phyloP scores from a whole-genome alignment of 1,284 basidiomycete species.

The Cystobasidium pallidum region DNA sequence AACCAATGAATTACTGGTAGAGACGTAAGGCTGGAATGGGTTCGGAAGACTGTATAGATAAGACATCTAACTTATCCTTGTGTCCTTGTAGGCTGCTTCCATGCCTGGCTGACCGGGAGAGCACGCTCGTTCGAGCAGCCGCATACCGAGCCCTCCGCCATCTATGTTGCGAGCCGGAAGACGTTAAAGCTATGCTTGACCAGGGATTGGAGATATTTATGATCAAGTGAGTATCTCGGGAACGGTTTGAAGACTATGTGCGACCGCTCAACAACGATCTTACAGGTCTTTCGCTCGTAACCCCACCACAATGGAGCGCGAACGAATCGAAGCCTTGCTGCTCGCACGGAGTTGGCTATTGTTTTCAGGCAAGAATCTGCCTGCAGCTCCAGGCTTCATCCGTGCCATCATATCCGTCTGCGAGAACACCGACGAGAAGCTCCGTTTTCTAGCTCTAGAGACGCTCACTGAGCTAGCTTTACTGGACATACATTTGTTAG shows the following conservation, averaged over 20 bases:
- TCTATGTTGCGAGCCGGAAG: slow-evolving; percentile 70
- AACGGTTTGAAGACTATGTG: neutral
- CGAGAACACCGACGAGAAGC: slow-evolving; percentile 87
- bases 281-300: slow-evolving; percentile 30
- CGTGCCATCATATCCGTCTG: slow-evolving; percentile 88
- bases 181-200: slow-evolving; percentile 63
- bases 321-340: slow-evolving; percentile 30
- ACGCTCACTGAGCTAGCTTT: slow-evolving; percentile 87
- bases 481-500: slow-evolving; percentile 76
- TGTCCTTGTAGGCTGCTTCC: slow-evolving; percentile 67
- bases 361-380: slow-evolving; percentile 55
- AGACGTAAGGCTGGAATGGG: too few relatives aligned
- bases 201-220: slow-evolving; percentile 81
- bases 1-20: slow-evolving; percentile 10
- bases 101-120: slow-evolving; percentile 73
- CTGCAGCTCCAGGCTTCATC: slow-evolving; percentile 68
- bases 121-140: slow-evolving; percentile 75
- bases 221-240: slow-evolving; percentile 66
- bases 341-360: slow-evolving; percentile 22
- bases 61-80: neutral
- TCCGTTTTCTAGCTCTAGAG: slow-evolving; percentile 80
- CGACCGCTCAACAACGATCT: neutral
- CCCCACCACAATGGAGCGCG: slow-evolving; percentile 22
- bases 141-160: slow-evolving; percentile 87
- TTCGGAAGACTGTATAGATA: neutral